phyloP scores from a whole-genome alignment of 768 basidiomycete species.

The Postia placenta region DNA sequence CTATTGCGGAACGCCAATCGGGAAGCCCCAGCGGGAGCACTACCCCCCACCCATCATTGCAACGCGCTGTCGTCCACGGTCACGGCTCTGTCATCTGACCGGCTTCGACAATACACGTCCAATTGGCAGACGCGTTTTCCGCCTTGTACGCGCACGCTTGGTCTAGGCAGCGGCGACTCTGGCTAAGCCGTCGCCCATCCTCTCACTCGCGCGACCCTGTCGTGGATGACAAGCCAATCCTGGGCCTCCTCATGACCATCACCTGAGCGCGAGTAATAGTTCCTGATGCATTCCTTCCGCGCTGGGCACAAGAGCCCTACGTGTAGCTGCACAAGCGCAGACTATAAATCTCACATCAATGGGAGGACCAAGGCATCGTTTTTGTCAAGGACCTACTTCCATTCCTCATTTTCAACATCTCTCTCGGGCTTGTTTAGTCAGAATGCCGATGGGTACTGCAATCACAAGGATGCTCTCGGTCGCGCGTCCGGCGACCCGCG shows the following conservation, averaged over 20 bases:
- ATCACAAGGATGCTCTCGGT: background rate
- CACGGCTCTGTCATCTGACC: no score
- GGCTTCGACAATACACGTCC: background rate
- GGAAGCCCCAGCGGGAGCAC: no score
- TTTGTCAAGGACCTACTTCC: background rate
- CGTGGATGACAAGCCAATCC: background rate
- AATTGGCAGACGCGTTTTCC: background rate
- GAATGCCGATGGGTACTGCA: constrained; percentile 1
- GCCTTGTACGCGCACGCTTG: background rate
- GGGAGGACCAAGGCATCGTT: background rate
- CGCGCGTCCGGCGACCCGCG: background rate
- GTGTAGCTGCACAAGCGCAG: background rate
- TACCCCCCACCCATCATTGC: no score
- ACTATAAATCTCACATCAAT: constrained; percentile 1
- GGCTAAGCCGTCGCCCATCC: background rate
- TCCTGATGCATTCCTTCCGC: background rate
- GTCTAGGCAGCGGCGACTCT: background rate
- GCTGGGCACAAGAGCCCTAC: constrained; percentile 1
- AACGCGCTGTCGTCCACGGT: no score
- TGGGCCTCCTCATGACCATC: constrained; percentile 3
- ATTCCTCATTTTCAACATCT: background rate
- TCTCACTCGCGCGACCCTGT: background rate
- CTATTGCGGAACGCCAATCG: no score
- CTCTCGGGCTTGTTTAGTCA: background rate
- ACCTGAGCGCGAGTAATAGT: constrained; percentile 1